Evolutionary conservation across 83 land plant genomes (phyloP), one percentile per base, ranked within the genome.

Genomic region (Picea abies): DNA sequence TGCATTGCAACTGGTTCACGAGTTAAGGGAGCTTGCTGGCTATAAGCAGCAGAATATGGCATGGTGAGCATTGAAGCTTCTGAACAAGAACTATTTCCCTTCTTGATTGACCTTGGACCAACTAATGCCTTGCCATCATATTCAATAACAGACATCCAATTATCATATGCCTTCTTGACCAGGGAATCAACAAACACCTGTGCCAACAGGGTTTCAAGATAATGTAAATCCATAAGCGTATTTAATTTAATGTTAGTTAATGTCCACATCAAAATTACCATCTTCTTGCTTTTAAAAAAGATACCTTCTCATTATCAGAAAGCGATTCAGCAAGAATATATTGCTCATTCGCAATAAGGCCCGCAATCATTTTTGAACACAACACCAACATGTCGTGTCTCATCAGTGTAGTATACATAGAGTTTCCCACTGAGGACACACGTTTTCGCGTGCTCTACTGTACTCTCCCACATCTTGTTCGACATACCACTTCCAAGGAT

Each of bases 401-500:
- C 11, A 8, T 8, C 1, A 49, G 96, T 80, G 76, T 94, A 92
- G 49, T 91, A 93, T 22, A 96, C 88, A 85, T 96, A 89, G 32
- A 87, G 84, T 85, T 94, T 94, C 25, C 94, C 95, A 83, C 92
- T 88, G 16, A 96, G 83, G 47, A 88, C 93, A 84, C 96, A 93
- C 77, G 98, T 96, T 87, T 94, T 92, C 19, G 95, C 95, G 88
- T 96, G 98, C 76, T 94, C 97, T 78, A 94, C 81, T n/a, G 93
- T 94, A 61, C 84, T 93, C 3, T 94, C 97, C 98, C 98, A 96
- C 97, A 96, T 96, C 86, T 92, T 96, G 83, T 93, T 94, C 81
- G 98, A 94, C 97, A 96, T 96, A n/a, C 97, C 97, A 88, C 90
- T 92, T 76, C 98, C 98, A 52, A 96, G 90, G 32, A 94, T 90